A percentile compares a stretch with the other conserved stretches of the same genome.
These are phyloP conservation scores for Darksidea phi DNA, from an alignment of 495 filamentous ascomycete genomes.

Conservation along the genomic window DNA sequence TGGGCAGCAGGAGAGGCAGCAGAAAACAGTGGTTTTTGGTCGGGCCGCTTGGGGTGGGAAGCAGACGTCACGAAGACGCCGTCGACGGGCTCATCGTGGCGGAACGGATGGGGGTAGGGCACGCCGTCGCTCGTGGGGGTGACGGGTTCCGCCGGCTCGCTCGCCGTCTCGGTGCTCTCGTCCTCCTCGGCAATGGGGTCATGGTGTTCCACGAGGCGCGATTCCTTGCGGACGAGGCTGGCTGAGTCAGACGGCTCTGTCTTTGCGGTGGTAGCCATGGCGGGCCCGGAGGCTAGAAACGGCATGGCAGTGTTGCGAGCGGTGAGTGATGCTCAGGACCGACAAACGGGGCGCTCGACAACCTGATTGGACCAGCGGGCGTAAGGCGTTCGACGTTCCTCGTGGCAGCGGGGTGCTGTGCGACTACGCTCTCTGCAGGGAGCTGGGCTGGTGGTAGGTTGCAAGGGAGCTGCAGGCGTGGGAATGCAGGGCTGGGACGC, in stretches of 20 bases:
- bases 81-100: constrained; percentile 20
- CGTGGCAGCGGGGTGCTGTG: constrained; percentile 16
- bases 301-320: constrained; percentile 31
- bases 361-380: no score
- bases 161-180: constrained; percentile 36
- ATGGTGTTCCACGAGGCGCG: constrained; percentile 25
- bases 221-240: constrained; percentile 18
- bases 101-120: constrained; percentile 23
- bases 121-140: constrained; percentile 35
- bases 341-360: constrained; percentile 1
- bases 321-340: constrained; percentile 25
- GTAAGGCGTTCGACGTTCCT: background rate
- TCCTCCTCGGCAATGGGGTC: constrained; percentile 35
- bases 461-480: constrained; percentile 20
- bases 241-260: constrained; percentile 3
- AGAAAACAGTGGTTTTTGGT: background rate
- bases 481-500: constrained; percentile 26
- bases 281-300: background rate
- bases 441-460: constrained; percentile 31
- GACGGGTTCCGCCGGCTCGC: constrained; percentile 33
- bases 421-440: constrained; percentile 34
- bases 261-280: constrained; percentile 1
- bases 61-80: constrained; percentile 3
- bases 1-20: background rate
- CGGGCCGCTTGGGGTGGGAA: background rate